Base-by-base conservation (phyloP, 805 yeast species). In the Clavispora carvajalis region DNA sequence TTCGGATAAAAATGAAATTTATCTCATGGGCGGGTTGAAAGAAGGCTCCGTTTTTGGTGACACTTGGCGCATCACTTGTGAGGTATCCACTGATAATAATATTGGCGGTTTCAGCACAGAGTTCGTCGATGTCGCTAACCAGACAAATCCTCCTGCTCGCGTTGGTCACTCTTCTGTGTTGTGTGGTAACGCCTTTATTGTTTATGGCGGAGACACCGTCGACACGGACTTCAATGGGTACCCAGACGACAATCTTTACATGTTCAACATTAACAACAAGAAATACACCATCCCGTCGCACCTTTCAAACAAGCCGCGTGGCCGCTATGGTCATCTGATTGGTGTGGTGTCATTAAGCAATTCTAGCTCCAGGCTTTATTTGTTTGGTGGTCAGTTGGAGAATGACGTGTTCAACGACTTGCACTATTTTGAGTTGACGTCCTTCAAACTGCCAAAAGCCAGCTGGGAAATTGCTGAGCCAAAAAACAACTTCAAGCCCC, bases 131-230 rank as follows among this genome's bases (percentile, higher is more conserved):
- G 63, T 62, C 25, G 86, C 84, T 44, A 85, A 85, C 45, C 77
- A 79, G 46, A 80, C 85, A 37, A 78, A 87, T 13, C 96, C 97
- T 2, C 91, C 96, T 15, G 96, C 98, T 24, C 80, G 99, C 53
- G 96, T 91, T 6, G 98, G 98, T 3, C 99, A 93, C 63, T 87
- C 96, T 5, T 76, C 95, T 1, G 85, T 90, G 8, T 71, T 91
- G 24, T 82, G 95, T 45, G 99, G 98, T 11, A 91, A 90, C 57
- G 98, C 98, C 1, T 93, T 83, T 55, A 89, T 93, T 34, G 79
- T 93, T 11, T 91, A 87, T 63, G 99, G 98, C 25, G 99, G 99
- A 54, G 99, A 93, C 59, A 93, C 98, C 1, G 85, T 81, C 29
- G 84, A 80, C 37, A 82, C 89, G 25, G 88, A 84, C 55, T 76